Evolutionary conservation across 768 basidiomycete genomes (phyloP), one percentile per base, ranked within the genome.

Genomic region (Gymnopilus junonius): DNA sequence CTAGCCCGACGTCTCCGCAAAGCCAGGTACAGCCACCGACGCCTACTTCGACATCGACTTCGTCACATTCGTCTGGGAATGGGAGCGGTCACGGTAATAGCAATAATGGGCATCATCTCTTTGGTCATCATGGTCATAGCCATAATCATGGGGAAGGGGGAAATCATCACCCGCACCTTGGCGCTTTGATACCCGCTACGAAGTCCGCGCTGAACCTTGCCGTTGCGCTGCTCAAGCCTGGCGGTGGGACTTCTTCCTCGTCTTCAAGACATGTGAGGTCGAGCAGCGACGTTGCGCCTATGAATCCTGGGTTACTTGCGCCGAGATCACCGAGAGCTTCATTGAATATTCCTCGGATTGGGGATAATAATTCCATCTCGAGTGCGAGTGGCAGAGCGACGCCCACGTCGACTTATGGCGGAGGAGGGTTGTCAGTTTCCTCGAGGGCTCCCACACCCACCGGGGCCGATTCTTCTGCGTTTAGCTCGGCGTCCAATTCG

Each of bases 201-300:
- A 75, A 75, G 43, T 82, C 82, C n/a, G 77, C 75, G 37, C 68
- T 83, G 55, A 78, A 76, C 25, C 66, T 84, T 40, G 80, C 79
- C 2, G 76, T 79, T 8, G 76, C 78, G 37, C 64, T 86, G 23
- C 71, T 87, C 48, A 83, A 82, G 62, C 79, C 82, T 35, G 56
- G 59, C 32, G 48, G 48, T n/a, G n/a, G n/a, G n/a, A n/a, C n/a
- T n/a, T 51, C 48, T 5, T 51, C 48, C 7, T 61, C 56, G 20
- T 53, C 60, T 1, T 61, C 59, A 21, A 68, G 77, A 20, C 82
- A 84, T 71, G 61, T 55, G 11, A 74, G 82, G 46, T 78, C 78
- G 42, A 77, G 75, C 50, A 83, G 82, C 56, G 82, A 82, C 48
- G 67, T 72, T 20, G 60, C 73, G n/a, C 48, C 48, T 7, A 63